phyloP scores from a whole-genome alignment of 2,329 filamentous ascomycete species.

The Alternaria sp. region DNA sequence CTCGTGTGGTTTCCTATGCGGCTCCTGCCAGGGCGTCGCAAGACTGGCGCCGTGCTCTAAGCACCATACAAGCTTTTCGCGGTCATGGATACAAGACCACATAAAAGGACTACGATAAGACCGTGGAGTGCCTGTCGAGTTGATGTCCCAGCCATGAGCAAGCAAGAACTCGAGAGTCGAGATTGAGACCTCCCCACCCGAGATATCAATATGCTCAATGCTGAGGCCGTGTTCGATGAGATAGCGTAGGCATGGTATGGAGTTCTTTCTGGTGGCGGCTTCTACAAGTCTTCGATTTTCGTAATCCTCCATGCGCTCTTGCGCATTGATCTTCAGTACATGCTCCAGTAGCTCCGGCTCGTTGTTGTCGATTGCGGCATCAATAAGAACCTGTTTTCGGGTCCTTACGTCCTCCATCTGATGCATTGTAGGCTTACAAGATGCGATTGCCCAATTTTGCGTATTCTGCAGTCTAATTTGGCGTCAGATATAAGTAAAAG shows the following conservation, averaged over 20 bases:
- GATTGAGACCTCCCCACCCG: neutral
- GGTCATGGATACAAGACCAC: constrained; percentile 3
- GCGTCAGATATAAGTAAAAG: neutral
- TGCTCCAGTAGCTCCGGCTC: neutral
- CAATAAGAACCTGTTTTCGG: neutral
- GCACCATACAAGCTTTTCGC: constrained; percentile 3
- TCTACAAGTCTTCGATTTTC: neutral
- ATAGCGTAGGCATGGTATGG: neutral
- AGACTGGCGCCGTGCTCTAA: neutral
- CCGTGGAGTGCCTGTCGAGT: neutral
- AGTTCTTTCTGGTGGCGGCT: neutral
- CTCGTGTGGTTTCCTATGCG: no score
- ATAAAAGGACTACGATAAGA: neutral
- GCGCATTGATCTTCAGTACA: neutral
- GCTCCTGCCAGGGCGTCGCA: neutral
- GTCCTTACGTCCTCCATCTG: neutral
- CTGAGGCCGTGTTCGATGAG: neutral
- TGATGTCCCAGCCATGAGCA: constrained; percentile 4
- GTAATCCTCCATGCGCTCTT: neutral
- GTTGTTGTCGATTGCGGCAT: neutral
- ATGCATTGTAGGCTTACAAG: neutral
- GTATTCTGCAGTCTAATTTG: fast-evolving
- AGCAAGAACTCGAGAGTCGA: neutral
- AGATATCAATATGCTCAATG: neutral
- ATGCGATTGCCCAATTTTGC: no score